These are phyloP conservation scores for Lithohypha guttulata DNA, from an alignment of 2,329 filamentous ascomycete genomes.

Conservation along the genomic window DNA sequence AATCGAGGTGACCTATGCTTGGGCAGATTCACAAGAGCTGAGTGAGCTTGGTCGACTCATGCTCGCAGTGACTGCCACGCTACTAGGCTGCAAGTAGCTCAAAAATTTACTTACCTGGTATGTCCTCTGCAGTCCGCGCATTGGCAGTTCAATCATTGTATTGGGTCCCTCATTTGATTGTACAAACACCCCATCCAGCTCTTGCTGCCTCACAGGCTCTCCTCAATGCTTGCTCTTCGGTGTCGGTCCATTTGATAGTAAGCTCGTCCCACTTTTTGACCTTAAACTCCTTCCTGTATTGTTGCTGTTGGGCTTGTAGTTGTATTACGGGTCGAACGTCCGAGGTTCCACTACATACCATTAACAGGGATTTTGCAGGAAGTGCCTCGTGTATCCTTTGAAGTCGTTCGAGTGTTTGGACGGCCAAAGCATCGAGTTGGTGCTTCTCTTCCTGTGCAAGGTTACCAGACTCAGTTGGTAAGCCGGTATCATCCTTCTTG, in stretches of 20 bases:
- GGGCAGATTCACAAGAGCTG: no score
- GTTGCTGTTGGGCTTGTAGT: conserved; percentile 46
- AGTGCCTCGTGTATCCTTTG: conserved; percentile 44
- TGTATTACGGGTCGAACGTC: conserved; percentile 48
- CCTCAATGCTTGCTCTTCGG: conserved; percentile 49
- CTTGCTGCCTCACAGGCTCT: conserved; percentile 46
- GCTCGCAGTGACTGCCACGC: no score
- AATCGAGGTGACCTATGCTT: no score
- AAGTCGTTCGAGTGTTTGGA: conserved; percentile 42
- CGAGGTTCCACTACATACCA: conserved; percentile 55
- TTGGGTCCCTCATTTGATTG: conserved; percentile 40
- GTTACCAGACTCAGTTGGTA: conserved; percentile 20
- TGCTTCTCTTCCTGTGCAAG: conserved; percentile 9
- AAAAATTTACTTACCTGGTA: no score
- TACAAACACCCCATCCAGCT: conserved; percentile 48
- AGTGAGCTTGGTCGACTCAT: no score
- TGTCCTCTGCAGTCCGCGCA: background rate
- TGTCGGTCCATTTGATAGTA: conserved; percentile 54
- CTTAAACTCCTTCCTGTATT: conserved; percentile 46
- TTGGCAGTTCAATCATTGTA: no score
- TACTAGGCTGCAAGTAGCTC: no score
- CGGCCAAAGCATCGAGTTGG: conserved; percentile 36
- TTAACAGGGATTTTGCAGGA: conserved; percentile 43
- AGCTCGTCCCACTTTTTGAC: conserved; percentile 54
- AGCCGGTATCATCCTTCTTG: conserved; percentile 32